Conservation (phyloP, 2,329 filamentous ascomycete genomes). For the Nemania serpens region DNA sequence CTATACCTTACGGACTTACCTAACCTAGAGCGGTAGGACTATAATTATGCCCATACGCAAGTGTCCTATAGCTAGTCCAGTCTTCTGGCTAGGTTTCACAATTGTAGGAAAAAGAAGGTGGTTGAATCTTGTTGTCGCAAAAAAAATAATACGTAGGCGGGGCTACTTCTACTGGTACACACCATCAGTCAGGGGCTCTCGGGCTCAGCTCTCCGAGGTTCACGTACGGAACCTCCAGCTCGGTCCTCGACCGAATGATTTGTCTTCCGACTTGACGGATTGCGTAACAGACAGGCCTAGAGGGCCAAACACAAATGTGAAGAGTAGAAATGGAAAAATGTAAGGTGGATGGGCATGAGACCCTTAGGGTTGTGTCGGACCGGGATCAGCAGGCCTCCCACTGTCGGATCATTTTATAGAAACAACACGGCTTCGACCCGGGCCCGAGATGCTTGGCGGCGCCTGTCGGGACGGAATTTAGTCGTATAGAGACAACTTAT, state of each 20-base stretch:
- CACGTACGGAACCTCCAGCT: neutral
- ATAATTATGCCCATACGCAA: too few relatives aligned
- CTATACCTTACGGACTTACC: too few relatives aligned
- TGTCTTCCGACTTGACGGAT: neutral
- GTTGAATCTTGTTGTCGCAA: too few relatives aligned
- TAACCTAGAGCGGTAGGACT: too few relatives aligned
- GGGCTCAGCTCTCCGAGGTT: neutral
- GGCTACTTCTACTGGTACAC: too few relatives aligned
- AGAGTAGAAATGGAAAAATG: neutral
- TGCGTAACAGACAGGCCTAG: neutral
- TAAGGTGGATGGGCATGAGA: neutral
- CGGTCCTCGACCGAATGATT: neutral
- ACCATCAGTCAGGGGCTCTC: neutral
- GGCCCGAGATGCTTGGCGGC: conserved; percentile 2
- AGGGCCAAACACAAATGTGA: neutral
- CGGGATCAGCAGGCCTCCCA: conserved; percentile 1
- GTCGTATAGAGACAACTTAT: too few relatives aligned
- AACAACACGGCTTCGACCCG: neutral
- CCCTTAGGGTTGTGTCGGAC: neutral
- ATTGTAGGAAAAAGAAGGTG: too few relatives aligned
- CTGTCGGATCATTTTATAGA: conserved; percentile 3
- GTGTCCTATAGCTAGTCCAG: too few relatives aligned
- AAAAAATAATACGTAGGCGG: too few relatives aligned
- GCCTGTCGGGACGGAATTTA: conserved; percentile 4
- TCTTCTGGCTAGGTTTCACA: too few relatives aligned